These are phyloP conservation scores for Fusarium nurragi DNA, from an alignment of 2,329 filamentous ascomycete species.

Conservation along the genomic window DNA sequence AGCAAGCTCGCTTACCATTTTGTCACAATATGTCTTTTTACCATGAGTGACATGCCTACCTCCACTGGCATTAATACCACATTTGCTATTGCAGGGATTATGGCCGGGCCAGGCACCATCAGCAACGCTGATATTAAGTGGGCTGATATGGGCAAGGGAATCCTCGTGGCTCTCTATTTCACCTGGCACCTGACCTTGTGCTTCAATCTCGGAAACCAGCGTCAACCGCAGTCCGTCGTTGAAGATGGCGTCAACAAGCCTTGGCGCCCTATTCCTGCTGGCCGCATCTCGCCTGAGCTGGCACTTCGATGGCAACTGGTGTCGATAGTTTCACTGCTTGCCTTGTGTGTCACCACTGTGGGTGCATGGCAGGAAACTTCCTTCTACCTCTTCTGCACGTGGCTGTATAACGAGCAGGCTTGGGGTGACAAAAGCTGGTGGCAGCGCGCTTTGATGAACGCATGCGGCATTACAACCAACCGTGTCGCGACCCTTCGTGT, in stretches of 20 bases:
- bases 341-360: slow-evolving; percentile 29
- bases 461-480: slow-evolving; percentile 36
- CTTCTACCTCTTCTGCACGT: slow-evolving; percentile 48
- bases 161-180: slow-evolving; percentile 35
- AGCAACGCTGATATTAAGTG: slow-evolving; percentile 20
- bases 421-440: slow-evolving; percentile 46
- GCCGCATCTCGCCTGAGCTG: slow-evolving; percentile 42
- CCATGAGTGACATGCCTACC: slow-evolving; percentile 34
- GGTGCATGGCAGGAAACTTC: slow-evolving; percentile 42
- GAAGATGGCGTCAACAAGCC: slow-evolving; percentile 56
- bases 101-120: slow-evolving; percentile 26
- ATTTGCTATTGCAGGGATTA: slow-evolving; percentile 30
- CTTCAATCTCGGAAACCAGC: slow-evolving; percentile 54
- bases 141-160: slow-evolving; percentile 26
- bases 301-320: slow-evolving; percentile 39
- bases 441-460: slow-evolving; percentile 37
- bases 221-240: slow-evolving; percentile 43
- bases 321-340: slow-evolving; percentile 37
- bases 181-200: slow-evolving; percentile 39
- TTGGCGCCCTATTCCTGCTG: slow-evolving; percentile 46
- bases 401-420: slow-evolving; percentile 55
- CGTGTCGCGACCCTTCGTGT: slow-evolving; percentile 32
- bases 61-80: slow-evolving; percentile 34
- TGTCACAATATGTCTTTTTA: slow-evolving; percentile 32
- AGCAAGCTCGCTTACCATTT: slow-evolving; percentile 26